phyloP scores from a whole-genome alignment of 1,284 basidiomycete genomes.

The Termitomyces sp. region DNA sequence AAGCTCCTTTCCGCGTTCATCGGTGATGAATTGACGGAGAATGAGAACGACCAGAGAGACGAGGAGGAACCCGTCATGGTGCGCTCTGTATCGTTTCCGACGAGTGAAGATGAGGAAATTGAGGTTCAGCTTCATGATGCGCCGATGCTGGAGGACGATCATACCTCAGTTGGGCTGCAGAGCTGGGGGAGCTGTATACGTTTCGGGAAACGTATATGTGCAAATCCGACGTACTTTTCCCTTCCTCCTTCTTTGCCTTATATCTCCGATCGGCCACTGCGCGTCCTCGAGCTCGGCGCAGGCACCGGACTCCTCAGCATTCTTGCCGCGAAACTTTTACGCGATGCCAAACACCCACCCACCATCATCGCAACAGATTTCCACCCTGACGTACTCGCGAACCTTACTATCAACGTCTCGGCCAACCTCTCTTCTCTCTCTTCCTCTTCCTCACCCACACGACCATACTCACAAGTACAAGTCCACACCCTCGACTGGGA shows the following conservation, averaged over 20 bases:
- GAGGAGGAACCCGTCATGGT: conserved; percentile 40
- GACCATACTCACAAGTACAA: conserved; percentile 20
- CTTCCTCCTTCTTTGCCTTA: conserved; percentile 19
- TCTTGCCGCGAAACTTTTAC: conserved; percentile 56
- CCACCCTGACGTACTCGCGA: conserved; percentile 70
- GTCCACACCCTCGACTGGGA: conserved; percentile 77
- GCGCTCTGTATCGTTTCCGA: conserved; percentile 49
- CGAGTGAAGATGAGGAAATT: conserved; percentile 20
- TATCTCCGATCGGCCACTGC: conserved; percentile 20
- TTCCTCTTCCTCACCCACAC: background rate
- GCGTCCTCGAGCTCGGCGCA: conserved; percentile 81
- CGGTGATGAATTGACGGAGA: conserved; percentile 17
- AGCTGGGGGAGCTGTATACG: conserved; percentile 85
- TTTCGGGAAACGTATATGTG: conserved; percentile 66
- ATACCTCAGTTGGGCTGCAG: conserved; percentile 82
- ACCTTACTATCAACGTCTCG: conserved; percentile 60
- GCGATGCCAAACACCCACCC: conserved; percentile 12
- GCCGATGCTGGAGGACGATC: conserved; percentile 62
- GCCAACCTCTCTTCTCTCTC: conserved; percentile 43
- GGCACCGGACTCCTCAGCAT: conserved; percentile 85
- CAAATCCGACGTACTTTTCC: conserved; percentile 46
- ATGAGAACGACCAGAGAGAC: conserved; percentile 32
- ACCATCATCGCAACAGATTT: conserved; percentile 75
- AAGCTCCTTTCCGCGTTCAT: conserved; percentile 55
- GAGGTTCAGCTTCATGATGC: conserved; percentile 74